Conservation (phyloP, 1,284 basidiomycete species). For the Papiliotrema terrestris region DNA sequence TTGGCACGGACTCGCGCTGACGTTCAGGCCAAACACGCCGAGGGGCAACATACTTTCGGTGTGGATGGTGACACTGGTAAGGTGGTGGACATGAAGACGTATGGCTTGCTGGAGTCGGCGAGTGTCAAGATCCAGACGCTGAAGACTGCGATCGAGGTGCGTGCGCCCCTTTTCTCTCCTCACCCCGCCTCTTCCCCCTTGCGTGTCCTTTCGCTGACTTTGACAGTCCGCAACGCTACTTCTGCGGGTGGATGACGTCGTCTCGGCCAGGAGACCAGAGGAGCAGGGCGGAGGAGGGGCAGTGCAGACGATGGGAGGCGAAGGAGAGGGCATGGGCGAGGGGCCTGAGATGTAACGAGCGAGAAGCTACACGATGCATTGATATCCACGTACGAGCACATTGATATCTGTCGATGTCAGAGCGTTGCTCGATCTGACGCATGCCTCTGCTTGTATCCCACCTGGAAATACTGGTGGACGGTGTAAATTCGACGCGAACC, state of each 20-base stretch:
- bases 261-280: conserved; percentile 63
- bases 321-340: conserved; percentile 32
- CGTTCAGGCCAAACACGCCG: conserved; percentile 83
- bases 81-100: conserved; percentile 90
- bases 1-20: neutral
- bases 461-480: too few species aligned
- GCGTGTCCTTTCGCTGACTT: conserved; percentile 16
- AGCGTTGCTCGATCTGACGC: too few species aligned
- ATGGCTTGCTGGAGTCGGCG: conserved; percentile 90
- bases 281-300: conserved; percentile 36
- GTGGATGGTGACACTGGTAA: conserved; percentile 94
- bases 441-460: too few species aligned
- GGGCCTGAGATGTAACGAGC: conserved; percentile 27
- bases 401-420: too few species aligned
- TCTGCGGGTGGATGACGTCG: conserved; percentile 91
- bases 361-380: too few species aligned
- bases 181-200: too few species aligned
- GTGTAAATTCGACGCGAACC: too few species aligned
- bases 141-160: conserved; percentile 92
- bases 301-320: conserved; percentile 48
- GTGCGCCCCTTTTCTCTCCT: too few species aligned
- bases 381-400: too few species aligned
- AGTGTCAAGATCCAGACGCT: conserved; percentile 97
- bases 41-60: conserved; percentile 84
- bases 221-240: conserved; percentile 79